Conservation (phyloP, 768 basidiomycete genomes). For the Termitomyces sp. region DNA sequence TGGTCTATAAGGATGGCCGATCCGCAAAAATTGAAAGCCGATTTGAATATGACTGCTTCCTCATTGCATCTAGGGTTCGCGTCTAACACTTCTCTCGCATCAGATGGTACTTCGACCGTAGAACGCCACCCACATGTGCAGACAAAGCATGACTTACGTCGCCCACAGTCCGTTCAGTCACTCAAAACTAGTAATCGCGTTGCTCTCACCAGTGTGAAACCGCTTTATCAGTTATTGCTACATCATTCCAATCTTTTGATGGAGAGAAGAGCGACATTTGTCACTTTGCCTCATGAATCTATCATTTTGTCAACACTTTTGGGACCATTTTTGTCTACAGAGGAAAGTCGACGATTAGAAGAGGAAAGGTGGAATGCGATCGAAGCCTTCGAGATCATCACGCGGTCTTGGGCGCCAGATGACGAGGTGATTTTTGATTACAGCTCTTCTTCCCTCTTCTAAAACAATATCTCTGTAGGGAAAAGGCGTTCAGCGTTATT, state of each 20-base stretch:
- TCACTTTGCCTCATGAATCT: slow-evolving; percentile 47
- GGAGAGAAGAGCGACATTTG: slow-evolving; percentile 19
- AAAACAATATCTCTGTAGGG: slow-evolving; percentile 18
- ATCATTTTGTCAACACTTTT: slow-evolving; percentile 56
- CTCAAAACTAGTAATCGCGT: slow-evolving; percentile 20
- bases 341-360: slow-evolving; percentile 29
- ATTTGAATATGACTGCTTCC: slow-evolving; percentile 25
- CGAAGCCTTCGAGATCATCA: slow-evolving; percentile 55
- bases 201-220: slow-evolving; percentile 33
- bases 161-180: slow-evolving; percentile 39
- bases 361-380: slow-evolving; percentile 52
- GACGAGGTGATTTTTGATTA: slow-evolving; percentile 42
- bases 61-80: slow-evolving; percentile 37
- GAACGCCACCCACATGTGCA: slow-evolving; percentile 11
- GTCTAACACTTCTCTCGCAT: slow-evolving; percentile 27
- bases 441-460: neutral
- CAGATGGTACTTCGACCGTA: slow-evolving; percentile 14
- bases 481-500: slow-evolving; percentile 49
- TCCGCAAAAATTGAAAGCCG: slow-evolving; percentile 18
- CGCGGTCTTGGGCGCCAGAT: slow-evolving; percentile 50
- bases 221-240: slow-evolving; percentile 40
- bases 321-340: slow-evolving; percentile 43
- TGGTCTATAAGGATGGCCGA: slow-evolving; percentile 47
- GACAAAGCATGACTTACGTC: slow-evolving; percentile 30
- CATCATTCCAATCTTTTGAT: slow-evolving; percentile 32